Base-by-base conservation (phyloP, 2,329 filamentous ascomycete species). In the Keithomyces neogunnii region DNA sequence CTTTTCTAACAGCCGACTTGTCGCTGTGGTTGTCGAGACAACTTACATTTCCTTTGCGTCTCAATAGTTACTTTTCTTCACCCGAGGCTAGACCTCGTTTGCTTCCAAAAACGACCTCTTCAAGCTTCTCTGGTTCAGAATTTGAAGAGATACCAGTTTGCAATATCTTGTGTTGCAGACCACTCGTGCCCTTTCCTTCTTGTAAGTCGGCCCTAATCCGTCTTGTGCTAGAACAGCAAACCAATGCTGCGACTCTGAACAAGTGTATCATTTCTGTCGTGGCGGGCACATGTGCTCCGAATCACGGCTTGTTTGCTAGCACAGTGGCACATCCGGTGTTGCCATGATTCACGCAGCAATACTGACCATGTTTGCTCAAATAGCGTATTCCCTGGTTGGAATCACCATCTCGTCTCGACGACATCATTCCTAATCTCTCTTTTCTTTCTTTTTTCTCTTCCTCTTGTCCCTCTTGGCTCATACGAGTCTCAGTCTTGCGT, bases 11-110 rank as follows among this genome's bases (percentile, higher is more conserved):
- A 26, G 13, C 53, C 53, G 47, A 35, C 53, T 56, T 54, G 57
- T 62, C 63, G 62, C 19, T 19, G 19, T 19, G 19, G 19, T 19
- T 19, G 19, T 67, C 63, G 61, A 63, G 62, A 63, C 61, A 62
- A 62, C 60, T 56, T 62, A 62, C 60, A 55, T 54, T 59, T 61
- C 58, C 51, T 60, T 36, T 47, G 35, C 42, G 19, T 38, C 50
- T 48, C 48, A 52, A 52, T 30, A 13, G 8, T 29, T 29, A 9
- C 32, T 32, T 48, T 55, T 55, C 56, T 53, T 56, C 56, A 58
- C 51, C 55, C 61, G 57, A 66, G 64, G 60, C 60, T 70, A 66
- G 67, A 62, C 71, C 70, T 70, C 60, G 55, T 57, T 60, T 51
- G 50, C 43, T 55, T 53, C 48, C 9, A 29, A 11, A 36, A 26